Conservation (phyloP, 768 basidiomycete genomes). For the Tulasnella calospora region DNA sequence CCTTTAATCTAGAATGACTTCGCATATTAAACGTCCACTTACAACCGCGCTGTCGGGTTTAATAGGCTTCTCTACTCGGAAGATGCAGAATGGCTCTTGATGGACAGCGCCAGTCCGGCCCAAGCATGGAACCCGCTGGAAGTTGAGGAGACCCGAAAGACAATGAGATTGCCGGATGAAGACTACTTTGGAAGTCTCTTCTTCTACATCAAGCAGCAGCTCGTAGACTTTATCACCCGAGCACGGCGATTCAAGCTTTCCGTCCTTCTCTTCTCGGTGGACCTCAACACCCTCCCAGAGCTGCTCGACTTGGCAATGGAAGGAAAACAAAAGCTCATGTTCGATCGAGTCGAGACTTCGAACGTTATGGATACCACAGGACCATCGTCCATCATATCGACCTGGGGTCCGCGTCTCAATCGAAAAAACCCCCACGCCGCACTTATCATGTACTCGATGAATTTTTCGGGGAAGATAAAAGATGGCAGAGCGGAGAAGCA, state of each 20-base stretch:
- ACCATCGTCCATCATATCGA: constrained; percentile 35
- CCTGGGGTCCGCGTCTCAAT: constrained; percentile 42
- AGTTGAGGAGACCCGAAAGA: constrained; percentile 40
- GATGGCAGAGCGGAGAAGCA: not conserved
- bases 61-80: constrained; percentile 44
- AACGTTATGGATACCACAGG: constrained; percentile 47
- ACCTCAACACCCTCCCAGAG: constrained; percentile 37
- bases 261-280: constrained; percentile 38
- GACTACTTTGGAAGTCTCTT: constrained; percentile 33
- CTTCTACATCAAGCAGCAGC: constrained; percentile 34
- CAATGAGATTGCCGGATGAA: constrained; percentile 40
- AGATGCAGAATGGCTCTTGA: constrained; percentile 45
- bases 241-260: constrained; percentile 38
- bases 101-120: constrained; percentile 44
- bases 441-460: constrained; percentile 48
- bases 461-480: constrained; percentile 38
- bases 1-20: not conserved
- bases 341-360: constrained; percentile 49
- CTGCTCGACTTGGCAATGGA: constrained; percentile 35
- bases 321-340: constrained; percentile 33
- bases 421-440: constrained; percentile 35
- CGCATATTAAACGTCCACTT: no score
- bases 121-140: constrained; percentile 48
- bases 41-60: not conserved
- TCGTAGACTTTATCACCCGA: constrained; percentile 39